Base-by-base conservation (phyloP, 441 rosid genomes). In the Gossypium schwendimanii region DNA sequence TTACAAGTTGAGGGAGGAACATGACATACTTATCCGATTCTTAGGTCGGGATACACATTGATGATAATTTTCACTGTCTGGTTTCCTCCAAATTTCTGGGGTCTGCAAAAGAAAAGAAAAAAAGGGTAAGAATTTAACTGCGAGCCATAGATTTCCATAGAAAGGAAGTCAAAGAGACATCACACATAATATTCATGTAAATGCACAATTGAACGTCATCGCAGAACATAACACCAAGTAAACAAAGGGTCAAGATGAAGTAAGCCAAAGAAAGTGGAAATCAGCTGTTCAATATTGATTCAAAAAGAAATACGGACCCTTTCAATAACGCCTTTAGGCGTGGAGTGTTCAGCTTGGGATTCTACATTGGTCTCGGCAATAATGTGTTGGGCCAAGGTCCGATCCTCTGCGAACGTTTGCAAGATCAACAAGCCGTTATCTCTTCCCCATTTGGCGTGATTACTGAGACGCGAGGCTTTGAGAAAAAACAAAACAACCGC, bases 61-160 rank as follows among this genome's bases (percentile, higher is more conserved):
- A 17, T 82, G 73, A 70, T 74, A 87, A 73, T 75, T 73, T 36
- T 88, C 86, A 7, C 90, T 87, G 73, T 88, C 83, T 21, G 99
- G 96, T 84, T 91, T 94, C 90, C 79, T 87, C 99, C 99, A 92
- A 67, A 89, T 91, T 77, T 88, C 93, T 39, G 92, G 92, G 60
- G 81, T 83, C 97, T 92, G 87, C 67, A 66, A 67, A 65, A 21
- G 2, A 70, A 14, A 9, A 18, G 20, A 6, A 7, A 10, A 44
- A 44, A 44, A 44, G 49, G 9, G 33, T 28, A 28, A 28, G 33
- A 28, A 28, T 4, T 28, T 28, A 4, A 28, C 0, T 28, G 1
- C 33, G 33, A 28, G 33, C 33, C 4, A 4, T 28, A 28, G 33
- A 28, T 28, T 4, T 28, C 33, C 33, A 28, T 28, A 28, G 33